A percentile compares a stretch with the other conserved stretches of the same genome.
Conservation (phyloP, 805 yeast genomes). For the Kazachstania psychrophila region DNA sequence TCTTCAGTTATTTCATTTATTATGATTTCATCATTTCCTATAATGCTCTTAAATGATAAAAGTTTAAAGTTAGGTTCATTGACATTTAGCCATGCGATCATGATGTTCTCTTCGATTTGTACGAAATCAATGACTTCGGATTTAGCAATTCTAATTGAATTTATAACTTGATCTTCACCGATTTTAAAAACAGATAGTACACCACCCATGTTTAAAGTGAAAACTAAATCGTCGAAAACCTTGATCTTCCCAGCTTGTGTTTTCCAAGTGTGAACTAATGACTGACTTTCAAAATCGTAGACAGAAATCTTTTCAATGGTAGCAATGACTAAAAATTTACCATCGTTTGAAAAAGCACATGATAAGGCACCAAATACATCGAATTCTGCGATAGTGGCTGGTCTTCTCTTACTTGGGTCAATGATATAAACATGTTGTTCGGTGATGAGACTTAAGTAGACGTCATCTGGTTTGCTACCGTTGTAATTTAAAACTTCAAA, state of each 20-base stretch:
- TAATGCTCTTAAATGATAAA: slow-evolving; percentile 16
- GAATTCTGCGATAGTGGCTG: slow-evolving; percentile 19
- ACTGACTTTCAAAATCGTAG: slow-evolving; percentile 13
- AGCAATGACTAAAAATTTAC: slow-evolving; percentile 18
- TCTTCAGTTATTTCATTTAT: slow-evolving; percentile 17
- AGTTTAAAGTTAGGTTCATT: slow-evolving; percentile 33
- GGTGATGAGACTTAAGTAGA: slow-evolving; percentile 23
- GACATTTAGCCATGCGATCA: slow-evolving; percentile 32
- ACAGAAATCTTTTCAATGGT: slow-evolving; percentile 12
- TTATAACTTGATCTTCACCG: slow-evolving; percentile 29
- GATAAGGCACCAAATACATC: slow-evolving; percentile 14
- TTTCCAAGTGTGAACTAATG: slow-evolving; percentile 16
- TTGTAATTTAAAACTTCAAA: slow-evolving; percentile 18
- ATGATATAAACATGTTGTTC: slow-evolving; percentile 47
- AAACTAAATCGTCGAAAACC: slow-evolving; percentile 13
- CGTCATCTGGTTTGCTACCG: slow-evolving; percentile 5
- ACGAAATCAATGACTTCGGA: slow-evolving; percentile 24
- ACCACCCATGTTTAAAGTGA: slow-evolving; percentile 18
- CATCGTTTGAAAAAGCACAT: slow-evolving; percentile 14
- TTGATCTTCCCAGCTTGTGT: slow-evolving; percentile 16
- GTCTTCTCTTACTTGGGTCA: slow-evolving; percentile 43
- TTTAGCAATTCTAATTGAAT: slow-evolving; percentile 21
- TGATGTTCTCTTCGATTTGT: slow-evolving; percentile 11
- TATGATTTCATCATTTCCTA: slow-evolving; percentile 18
- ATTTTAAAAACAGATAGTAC: slow-evolving; percentile 23